Conservation (phyloP, 495 filamentous ascomycete genomes). For the Annulohypoxylon stygium region DNA sequence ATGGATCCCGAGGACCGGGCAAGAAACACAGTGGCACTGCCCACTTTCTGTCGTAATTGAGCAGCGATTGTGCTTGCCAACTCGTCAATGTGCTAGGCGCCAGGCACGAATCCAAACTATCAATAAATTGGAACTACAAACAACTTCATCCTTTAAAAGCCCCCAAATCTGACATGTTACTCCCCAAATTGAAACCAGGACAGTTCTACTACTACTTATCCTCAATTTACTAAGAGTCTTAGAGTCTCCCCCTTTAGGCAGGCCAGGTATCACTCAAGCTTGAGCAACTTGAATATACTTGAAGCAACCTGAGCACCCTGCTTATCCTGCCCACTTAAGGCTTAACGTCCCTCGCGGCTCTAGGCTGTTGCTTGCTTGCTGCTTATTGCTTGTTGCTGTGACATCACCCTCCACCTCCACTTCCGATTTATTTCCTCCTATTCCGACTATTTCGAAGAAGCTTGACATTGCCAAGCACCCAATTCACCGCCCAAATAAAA, state of each 20-base stretch:
- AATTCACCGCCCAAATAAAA: constrained; percentile 12
- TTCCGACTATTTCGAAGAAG: constrained; percentile 1
- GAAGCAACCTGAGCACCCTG: constrained; percentile 27
- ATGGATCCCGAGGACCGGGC: constrained; percentile 38
- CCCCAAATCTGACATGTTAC: constrained; percentile 23
- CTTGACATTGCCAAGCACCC: constrained; percentile 2
- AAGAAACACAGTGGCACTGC: constrained; percentile 34
- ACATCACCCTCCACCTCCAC: constrained; percentile 51
- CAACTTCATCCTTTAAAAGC: constrained; percentile 20
- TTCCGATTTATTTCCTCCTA: constrained; percentile 14
- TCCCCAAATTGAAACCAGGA: constrained; percentile 16
- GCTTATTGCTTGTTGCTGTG: constrained; percentile 34
- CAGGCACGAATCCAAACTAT: constrained; percentile 49
- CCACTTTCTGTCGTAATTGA: constrained; percentile 48
- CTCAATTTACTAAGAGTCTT: constrained; percentile 21
- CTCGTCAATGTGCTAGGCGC: constrained; percentile 1
- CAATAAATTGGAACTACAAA: constrained; percentile 43
- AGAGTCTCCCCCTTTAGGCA: neutral
- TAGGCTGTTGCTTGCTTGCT: too few species aligned
- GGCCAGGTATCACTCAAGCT: constrained; percentile 21
- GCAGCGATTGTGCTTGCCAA: constrained; percentile 26
- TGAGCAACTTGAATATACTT: constrained; percentile 18
- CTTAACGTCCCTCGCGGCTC: too few species aligned
- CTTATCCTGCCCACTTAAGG: neutral
- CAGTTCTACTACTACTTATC: neutral